Evolutionary conservation across 2,329 filamentous ascomycete species (phyloP), one percentile per base, ranked within the genome.

Genomic region (Venturia asperata): DNA sequence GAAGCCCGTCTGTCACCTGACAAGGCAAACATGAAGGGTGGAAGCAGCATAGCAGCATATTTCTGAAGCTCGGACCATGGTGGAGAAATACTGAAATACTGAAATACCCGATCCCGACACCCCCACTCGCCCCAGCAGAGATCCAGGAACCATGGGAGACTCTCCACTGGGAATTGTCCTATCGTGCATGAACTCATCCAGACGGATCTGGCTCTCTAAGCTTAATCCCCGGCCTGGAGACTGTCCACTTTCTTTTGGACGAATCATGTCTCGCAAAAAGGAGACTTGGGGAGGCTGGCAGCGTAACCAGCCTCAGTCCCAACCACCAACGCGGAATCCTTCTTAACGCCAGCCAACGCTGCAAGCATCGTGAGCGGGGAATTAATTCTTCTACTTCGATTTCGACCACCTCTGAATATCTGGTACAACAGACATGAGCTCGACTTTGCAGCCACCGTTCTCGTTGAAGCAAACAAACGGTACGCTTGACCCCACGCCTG

Each of bases 391-490:
- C 30, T 58, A 37, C 52, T 37, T 5, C 37, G 17, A 9, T 58
- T 58, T 30, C 19, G 15, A n/a, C 19, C 17, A 27, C 49, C 24
- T 39, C 27, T 37, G 30, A 37, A 37, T n/a, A 37, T 37, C 19
- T 52, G 21, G 27, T 19, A 15, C 15, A 13, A 21, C 27, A 58
- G 30, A 34, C 19, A 58, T 58, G 52, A 58, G 15, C 10, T 58
- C 30, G 27, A 34, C 37, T 11, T 39, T 37, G 52, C 27, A 58
- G 27, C 27, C 37, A 37, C 30, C 52, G 30, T 58, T 34, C 17
- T 58, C 52, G 15, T 37, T 58, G 52, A 58, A 58, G 52, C 52
- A 58, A 37, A 58, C 52, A 1, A 58, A 58, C 37, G 52, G 52
- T 58, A 58, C 52, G 52, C 37, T n/a, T 13, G 15, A 34, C 37